phyloP scores from a whole-genome alignment of 192 early-diverging fungal species.

The Rhizophlyctis rosea region DNA sequence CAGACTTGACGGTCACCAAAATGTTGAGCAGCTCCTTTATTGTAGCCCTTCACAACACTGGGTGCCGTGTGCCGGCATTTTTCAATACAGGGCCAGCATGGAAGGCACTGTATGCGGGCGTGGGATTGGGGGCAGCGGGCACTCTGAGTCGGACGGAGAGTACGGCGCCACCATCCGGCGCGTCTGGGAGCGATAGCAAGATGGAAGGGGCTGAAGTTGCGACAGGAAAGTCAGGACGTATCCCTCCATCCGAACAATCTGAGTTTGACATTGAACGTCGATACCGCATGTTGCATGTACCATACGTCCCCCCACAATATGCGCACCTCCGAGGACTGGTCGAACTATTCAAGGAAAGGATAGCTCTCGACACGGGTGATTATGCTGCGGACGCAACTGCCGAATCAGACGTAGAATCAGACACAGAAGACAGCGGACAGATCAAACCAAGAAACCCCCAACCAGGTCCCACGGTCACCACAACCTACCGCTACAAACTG shows the following conservation, averaged over 20 bases:
- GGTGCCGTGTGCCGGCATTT: conserved; percentile 29
- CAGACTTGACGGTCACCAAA: conserved; percentile 20
- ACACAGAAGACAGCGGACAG: not conserved
- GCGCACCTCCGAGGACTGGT: conserved; percentile 17
- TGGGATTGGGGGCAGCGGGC: conserved; percentile 6
- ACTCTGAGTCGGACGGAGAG: not conserved
- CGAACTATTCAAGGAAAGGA: conserved; percentile 18
- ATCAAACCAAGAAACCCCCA: not conserved
- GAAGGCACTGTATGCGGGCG: conserved; percentile 31
- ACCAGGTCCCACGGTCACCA: not conserved
- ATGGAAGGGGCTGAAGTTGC: too few relatives aligned
- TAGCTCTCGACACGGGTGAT: conserved; percentile 3
- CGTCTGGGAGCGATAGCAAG: too few relatives aligned
- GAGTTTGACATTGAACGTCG: conserved; percentile 10
- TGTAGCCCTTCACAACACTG: conserved; percentile 17
- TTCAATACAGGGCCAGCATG: conserved; percentile 29
- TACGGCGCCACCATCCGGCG: too few relatives aligned
- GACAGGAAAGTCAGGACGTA: too few relatives aligned
- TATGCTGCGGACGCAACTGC: too few relatives aligned
- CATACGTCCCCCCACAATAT: conserved; percentile 40
- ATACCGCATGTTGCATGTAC: conserved; percentile 35
- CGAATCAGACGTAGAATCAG: too few relatives aligned
- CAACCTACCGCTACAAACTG: not conserved
- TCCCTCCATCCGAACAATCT: too few relatives aligned
- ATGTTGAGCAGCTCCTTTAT: conserved; percentile 15